These are phyloP conservation scores for Cordyceps javanica DNA, from an alignment of 2,329 filamentous ascomycete species.

Conservation along the genomic window DNA sequence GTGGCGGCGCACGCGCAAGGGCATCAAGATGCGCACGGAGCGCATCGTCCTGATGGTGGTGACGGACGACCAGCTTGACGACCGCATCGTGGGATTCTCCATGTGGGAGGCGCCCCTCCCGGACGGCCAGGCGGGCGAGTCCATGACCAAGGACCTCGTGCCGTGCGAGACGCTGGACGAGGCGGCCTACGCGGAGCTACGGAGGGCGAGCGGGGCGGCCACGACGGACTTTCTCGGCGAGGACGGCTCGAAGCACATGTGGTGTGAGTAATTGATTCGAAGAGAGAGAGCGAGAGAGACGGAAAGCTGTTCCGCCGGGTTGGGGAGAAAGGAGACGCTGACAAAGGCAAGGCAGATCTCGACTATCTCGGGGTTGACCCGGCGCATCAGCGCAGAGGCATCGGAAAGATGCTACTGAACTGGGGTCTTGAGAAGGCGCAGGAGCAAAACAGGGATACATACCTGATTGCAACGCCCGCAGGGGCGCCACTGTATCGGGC, in stretches of 20 bases:
- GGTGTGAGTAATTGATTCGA: constrained; percentile 13
- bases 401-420: constrained; percentile 16
- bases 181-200: constrained; percentile 14
- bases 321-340: no score
- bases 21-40: constrained; percentile 10
- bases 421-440: constrained; percentile 15
- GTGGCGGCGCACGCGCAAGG: constrained; percentile 17
- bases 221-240: constrained; percentile 15
- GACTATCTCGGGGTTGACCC: constrained; percentile 18
- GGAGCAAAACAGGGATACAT: constrained; percentile 9
- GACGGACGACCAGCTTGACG: constrained; percentile 13
- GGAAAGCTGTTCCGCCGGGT: no score
- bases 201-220: constrained; percentile 5
- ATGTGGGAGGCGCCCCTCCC: constrained; percentile 17
- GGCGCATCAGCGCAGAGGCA: constrained; percentile 16
- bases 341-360: constrained; percentile 11
- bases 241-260: constrained; percentile 13
- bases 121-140: constrained; percentile 9
- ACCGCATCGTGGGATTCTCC: constrained; percentile 17
- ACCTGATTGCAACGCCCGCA: constrained; percentile 9
- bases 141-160: background rate
- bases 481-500: constrained; percentile 5
- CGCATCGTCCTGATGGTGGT: constrained; percentile 17
- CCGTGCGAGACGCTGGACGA: constrained; percentile 14
- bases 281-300: background rate